Base-by-base conservation (phyloP, 352 stramenopile species). In the Phytophthora europaea region DNA sequence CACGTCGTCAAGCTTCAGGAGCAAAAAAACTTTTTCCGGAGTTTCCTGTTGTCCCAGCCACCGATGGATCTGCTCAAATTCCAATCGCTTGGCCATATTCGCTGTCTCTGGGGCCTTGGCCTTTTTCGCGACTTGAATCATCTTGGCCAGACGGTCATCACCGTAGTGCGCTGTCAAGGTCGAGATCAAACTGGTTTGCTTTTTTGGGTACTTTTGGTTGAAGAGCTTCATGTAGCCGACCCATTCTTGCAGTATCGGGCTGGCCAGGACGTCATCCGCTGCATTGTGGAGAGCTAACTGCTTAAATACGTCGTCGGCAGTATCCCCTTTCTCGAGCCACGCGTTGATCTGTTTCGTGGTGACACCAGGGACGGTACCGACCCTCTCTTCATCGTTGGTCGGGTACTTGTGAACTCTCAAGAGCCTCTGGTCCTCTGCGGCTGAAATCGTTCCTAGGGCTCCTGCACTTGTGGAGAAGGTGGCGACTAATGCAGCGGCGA, bases 41-140 rank as follows among this genome's bases (percentile, higher is more conserved):
- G 62, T 63, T 15, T 63, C 63, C 13, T 40, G 45, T 6, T 16
- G 5, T 5, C 1, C 7, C 7, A 38, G 10, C 55, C 65, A 72
- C 31, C 50, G 16, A 20, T 52, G 8, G 3, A 72, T 54, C 36
- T 72, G 65, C 33, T 72, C 20, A 4, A 28, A 16, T 34, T 68
- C 48, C 2, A 68, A 18, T 7, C 28, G n/a, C n/a, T 68, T 68
- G 23, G 45, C 67, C 6, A 66, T 16, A 1, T n/a, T 33, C 15
- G 23, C 18, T 6, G 48, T 72, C 2, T 48, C 50, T 0, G 34
- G n/a, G 16, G 28, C 15, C 54, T 56, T 70, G 10, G 26, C 10
- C 36, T 45, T 70, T 28, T 64, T 74, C 8, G 67, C 67, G n/a
- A 36, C 54, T 61, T 65, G 40, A 10, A 74, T 36, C 61, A 74